Base-by-base conservation (phyloP, 495 filamentous ascomycete genomes). In the Daldinia decipiens region DNA sequence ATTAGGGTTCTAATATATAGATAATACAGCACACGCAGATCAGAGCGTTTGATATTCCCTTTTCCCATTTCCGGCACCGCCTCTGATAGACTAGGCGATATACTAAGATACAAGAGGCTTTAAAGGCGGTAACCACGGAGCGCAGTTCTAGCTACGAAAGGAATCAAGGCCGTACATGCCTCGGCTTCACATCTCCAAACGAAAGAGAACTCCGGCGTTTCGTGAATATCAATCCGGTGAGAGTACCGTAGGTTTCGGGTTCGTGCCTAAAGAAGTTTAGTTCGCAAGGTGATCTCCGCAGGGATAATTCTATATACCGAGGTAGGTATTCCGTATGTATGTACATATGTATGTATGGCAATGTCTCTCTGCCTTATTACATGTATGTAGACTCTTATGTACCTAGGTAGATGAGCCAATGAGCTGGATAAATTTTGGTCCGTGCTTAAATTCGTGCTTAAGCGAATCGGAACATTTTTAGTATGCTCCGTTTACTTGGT, bases 121-220 rank as follows among this genome's bases (percentile, higher is more conserved):
- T 39, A 34, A 45, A 59, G 1, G 40, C 58, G 70, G 65, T 66
- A 66, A 57, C 54, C 39, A 62, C 62, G 43, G 62, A 68, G 56
- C 65, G 70, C 70, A 62, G 61, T 62, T 69, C 66, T 75, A 67
- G 65, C 75, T 74, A 61, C 13, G 67, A 70, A 67, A 68, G 75
- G 75, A 72, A 76, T 65, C 36, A 70, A 56, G 59, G 65, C 75
- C 75, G 75, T 47, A 58, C 62, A 53, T 77, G 62, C 75, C 68
- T 76, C 73, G 68, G 73, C 39, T 51, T 65, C 80, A 80, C 79
- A 84, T 81, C 79, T 77, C 80, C 77, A 81, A 82, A 82, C 82
- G 81, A 82, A 83, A 75, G 80, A 73, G 63, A 74, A 55, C 71
- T 77, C 74, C 67, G 69, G 70, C 64, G 63, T 68, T 70, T 68